Evolutionary conservation across 768 basidiomycete species (phyloP).

Genomic region (Mycena maculata): DNA sequence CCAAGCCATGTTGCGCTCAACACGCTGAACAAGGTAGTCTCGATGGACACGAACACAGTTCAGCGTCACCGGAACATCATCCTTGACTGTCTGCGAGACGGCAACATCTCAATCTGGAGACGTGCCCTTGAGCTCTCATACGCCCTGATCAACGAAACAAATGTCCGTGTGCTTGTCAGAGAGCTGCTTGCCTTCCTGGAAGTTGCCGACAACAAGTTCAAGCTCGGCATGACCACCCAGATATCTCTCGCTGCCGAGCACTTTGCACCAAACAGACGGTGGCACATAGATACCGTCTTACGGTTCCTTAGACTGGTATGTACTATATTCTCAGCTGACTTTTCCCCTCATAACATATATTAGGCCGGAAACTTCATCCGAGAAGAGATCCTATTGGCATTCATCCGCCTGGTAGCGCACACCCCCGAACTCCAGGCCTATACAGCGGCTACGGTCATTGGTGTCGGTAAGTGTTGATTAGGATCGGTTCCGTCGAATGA

Average conservation of each 20-base stretch:
- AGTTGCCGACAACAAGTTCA: conserved; percentile 99
- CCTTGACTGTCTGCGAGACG: conserved; percentile 98
- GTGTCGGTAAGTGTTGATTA: conserved; percentile 72
- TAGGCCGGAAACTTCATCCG: conserved; percentile 98
- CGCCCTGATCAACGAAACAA: conserved; percentile 94
- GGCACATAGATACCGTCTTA: conserved; percentile 98
- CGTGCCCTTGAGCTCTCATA: conserved; percentile 97
- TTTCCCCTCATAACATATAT: conserved; percentile 6
- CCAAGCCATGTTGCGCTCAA: conserved; percentile 95
- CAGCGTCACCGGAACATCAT: conserved; percentile 98
- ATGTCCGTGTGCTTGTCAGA: conserved; percentile 90
- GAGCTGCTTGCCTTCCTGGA: conserved; percentile 97
- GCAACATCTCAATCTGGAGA: conserved; percentile 97
- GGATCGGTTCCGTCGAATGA: not conserved
- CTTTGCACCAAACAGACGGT: conserved; percentile 96
- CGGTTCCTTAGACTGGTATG: conserved; percentile 90
- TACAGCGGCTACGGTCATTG: conserved; percentile 96
- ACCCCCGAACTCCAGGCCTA: conserved; percentile 97
- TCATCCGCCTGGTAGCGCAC: conserved; percentile 95
- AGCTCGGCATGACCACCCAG: conserved; percentile 97
- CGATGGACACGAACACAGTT: conserved; percentile 97
- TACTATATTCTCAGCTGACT: conserved; percentile 41
- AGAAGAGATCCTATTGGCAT: conserved; percentile 94
- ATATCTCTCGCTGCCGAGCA: conserved; percentile 95
- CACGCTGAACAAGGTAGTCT: conserved; percentile 97